phyloP scores from a whole-genome alignment of 2,329 filamentous ascomycete genomes.

The Cladosporium sp. region DNA sequence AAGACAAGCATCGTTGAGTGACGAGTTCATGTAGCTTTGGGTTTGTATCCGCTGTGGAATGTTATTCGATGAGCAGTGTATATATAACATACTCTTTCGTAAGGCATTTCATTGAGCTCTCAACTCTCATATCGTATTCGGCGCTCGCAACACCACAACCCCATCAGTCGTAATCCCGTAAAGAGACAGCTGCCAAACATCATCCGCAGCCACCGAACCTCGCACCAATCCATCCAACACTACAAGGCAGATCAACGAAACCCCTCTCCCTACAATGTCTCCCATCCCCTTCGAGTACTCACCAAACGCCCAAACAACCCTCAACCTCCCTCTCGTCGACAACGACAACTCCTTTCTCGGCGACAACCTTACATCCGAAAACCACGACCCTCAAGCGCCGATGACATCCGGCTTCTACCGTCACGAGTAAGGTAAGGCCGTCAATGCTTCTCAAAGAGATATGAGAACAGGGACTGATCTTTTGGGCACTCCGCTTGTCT shows the following conservation, averaged over 20 bases:
- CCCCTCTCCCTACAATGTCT: background rate
- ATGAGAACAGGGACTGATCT: background rate
- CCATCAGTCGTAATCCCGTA: background rate
- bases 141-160: background rate
- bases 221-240: background rate
- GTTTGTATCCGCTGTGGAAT: too few species aligned
- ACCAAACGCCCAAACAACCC: constrained; percentile 57
- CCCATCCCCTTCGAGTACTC: constrained; percentile 52
- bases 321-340: constrained; percentile 65
- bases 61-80: background rate
- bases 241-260: background rate
- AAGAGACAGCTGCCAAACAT: background rate
- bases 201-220: background rate
- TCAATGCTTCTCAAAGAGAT: background rate
- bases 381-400: constrained; percentile 58
- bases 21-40: too few species aligned
- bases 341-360: constrained; percentile 69
- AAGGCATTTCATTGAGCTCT: too few species aligned
- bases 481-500: constrained; percentile 61
- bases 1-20: too few species aligned
- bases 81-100: background rate
- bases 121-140: background rate
- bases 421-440: constrained; percentile 56
- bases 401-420: constrained; percentile 67
- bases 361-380: constrained; percentile 57